phyloP scores from a whole-genome alignment of 345 rosid genomes.

The Melastoma malabathricum region DNA sequence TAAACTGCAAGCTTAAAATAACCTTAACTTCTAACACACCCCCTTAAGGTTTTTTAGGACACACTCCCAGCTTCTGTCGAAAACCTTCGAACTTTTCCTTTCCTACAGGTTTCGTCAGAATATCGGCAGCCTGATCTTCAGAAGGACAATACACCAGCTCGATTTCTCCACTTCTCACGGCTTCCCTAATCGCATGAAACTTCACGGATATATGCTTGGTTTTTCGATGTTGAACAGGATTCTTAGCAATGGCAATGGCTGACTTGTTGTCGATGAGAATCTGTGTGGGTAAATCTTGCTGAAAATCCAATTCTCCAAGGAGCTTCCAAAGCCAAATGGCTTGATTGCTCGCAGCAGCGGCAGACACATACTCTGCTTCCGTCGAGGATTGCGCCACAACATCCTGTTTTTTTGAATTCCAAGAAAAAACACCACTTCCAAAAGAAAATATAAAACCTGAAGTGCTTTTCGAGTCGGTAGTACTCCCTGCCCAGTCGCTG shows the following conservation, averaged over 20 bases:
- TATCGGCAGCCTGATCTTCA: not conserved
- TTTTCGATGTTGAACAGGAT: conserved; percentile 2
- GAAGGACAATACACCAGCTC: not conserved
- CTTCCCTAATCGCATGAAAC: conserved; percentile 1
- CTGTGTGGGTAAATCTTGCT: not conserved
- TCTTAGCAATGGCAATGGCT: not conserved
- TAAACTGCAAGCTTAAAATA: too few relatives aligned
- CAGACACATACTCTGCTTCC: not conserved
- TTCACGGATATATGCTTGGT: conserved; percentile 6
- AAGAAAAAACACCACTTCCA: not conserved
- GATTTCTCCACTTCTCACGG: not conserved
- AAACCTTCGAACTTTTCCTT: too few relatives aligned
- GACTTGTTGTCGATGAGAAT: conserved; percentile 2
- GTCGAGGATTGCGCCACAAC: not conserved
- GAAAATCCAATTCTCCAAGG: not conserved
- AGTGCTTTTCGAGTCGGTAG: not conserved
- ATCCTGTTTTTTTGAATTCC: conserved; percentile 6
- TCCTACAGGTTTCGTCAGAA: not conserved
- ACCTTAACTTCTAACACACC: too few relatives aligned
- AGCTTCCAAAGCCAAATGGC: conserved; percentile 10
- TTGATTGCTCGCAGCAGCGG: not conserved
- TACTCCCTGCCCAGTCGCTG: not conserved
- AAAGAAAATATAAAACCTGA: conserved; percentile 4
- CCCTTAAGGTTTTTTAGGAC: too few relatives aligned
- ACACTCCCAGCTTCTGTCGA: too few relatives aligned